Base-by-base conservation (phyloP, 2,329 filamentous ascomycete genomes). In the Metarhizium brunneum region DNA sequence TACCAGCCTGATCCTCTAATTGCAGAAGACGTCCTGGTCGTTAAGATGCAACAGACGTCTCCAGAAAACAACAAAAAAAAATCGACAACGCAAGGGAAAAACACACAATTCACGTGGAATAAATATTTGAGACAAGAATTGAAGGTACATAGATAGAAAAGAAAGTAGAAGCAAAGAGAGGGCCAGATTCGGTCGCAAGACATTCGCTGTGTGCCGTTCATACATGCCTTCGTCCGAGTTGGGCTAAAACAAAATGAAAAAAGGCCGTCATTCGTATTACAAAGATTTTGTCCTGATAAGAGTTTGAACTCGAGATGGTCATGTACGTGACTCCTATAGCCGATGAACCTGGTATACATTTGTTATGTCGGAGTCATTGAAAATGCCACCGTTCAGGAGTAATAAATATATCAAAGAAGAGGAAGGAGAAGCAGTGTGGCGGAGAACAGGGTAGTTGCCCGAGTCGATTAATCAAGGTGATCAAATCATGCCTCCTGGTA, bases 401-500 rank as follows among this genome's bases (percentile, higher is more conserved):
- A 30, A 29, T 16, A 48, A 30, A 14, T 29, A 48, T 30, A 13
- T 30, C 7, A 32, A 16, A 18, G 20, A 47, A 25, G 25, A 25
- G 25, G 45, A 30, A 30, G 25, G 20, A 29, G 18, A 48, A 14
- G 13, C 18, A 29, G 25, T 29, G 43, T 25, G 25, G 30, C 11
- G 14, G 38, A 40, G 11, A 11, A 14, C 13, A 13, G 5, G 1
- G 35, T 36, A 36, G 35, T 36, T 43, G 10, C 40, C 48, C 18
- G 14, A 20, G 11, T 25, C 25, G 25, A 25, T 10, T 57, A 25
- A 25, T 25, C 25, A 25, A 25, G 3, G 25, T 35, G 32, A 35
- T 70, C 63, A 78, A 57, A 78, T 76, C 74, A 78, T 75, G 52
- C 75, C 76, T 25, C 75, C 75, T 0, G 75, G 71, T 57, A 72